Evolutionary conservation across 2,329 filamentous ascomycete species (phyloP), one percentile per base, ranked within the genome.

Genomic region (Cercospora sesami): DNA sequence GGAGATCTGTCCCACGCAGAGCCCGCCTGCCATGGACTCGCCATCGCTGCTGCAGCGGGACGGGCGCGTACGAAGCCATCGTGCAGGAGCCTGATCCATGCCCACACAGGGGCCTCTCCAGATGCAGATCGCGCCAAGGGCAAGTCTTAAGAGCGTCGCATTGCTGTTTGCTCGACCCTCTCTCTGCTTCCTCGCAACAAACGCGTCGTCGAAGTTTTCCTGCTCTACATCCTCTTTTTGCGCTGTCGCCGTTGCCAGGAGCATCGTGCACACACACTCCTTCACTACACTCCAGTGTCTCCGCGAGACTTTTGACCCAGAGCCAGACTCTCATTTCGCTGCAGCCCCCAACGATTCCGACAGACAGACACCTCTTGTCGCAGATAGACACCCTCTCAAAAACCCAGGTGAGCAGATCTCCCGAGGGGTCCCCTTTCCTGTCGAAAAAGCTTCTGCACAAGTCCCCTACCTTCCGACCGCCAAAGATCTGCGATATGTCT

Each of bases 251-350:
- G 45, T 64, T 73, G 69, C 71, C 71, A 42, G 71, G 71, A 69
- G 71, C 71, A 73, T 70, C 60, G 71, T 69, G 71, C 71, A 63
- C 65, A 62, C 68, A 70, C 60, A 70, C 68, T 58, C 70, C 70
- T 64, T 45, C 53, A 39, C 28, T 23, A 28, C 23, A 12, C 7
- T 31, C 53, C 36, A 48, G 62, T 48, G 70, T 73, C 67, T 70
- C 71, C 71, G 69, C 71, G 69, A 73, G 67, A 73, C 65, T 51
- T 53, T 31, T 64, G 31, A 48, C 30, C 55, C 33, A 61, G 71
- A 71, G 71, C 69, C 60, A 66, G 64, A 72, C 71, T 70, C 68
- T 71, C 71, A 23, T 55, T 70, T 71, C 63, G 68, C 71, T 71
- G 69, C 69, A 60, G 42, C 53, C 64, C 58, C 16, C 60, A 42